Evolutionary conservation across 148 eudicot species (phyloP).

Genomic region (Salicornia ramosissima): DNA sequence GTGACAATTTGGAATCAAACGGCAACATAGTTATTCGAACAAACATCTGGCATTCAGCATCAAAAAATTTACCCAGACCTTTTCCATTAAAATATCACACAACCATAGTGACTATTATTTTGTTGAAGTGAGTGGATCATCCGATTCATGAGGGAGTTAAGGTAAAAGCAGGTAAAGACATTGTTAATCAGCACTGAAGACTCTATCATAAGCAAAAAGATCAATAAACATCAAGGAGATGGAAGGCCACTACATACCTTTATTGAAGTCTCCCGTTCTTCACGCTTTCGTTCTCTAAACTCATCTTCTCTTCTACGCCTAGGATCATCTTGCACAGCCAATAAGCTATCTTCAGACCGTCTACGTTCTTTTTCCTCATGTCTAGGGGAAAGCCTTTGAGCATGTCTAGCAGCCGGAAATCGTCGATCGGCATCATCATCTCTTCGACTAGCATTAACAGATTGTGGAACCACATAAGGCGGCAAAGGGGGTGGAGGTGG

Average conservation of each 20-base stretch:
- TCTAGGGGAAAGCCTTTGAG: slow-evolving; percentile 87
- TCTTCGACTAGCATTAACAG: slow-evolving; percentile 62
- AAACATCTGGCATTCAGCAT: too few species aligned
- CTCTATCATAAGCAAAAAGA: too few species aligned
- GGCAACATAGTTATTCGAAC: too few species aligned
- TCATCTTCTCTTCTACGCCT: slow-evolving; percentile 96
- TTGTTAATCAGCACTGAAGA: too few species aligned
- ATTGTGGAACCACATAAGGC: slow-evolving; percentile 84
- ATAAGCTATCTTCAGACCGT: slow-evolving; percentile 77
- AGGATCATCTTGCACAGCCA: slow-evolving; percentile 56
- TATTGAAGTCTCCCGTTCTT: slow-evolving; percentile 59
- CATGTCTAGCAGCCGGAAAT: slow-evolving; percentile 63
- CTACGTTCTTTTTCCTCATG: slow-evolving; percentile 94
- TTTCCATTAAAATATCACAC: too few species aligned
- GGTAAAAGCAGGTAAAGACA: too few species aligned
- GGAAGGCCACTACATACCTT: slow-evolving; percentile 46
- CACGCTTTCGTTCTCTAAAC: slow-evolving; percentile 85
- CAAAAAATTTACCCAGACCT: too few species aligned
- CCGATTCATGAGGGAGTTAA: too few species aligned
- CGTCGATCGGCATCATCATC: slow-evolving; percentile 91
- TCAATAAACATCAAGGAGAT: background rate
- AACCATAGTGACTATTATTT: too few species aligned
- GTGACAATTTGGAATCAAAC: too few species aligned
- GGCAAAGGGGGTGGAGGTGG: slow-evolving; percentile 99
- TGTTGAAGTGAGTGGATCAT: too few species aligned